Conservation (phyloP, 371 early-diverging fungal genomes). For the Massospora cicadina region DNA sequence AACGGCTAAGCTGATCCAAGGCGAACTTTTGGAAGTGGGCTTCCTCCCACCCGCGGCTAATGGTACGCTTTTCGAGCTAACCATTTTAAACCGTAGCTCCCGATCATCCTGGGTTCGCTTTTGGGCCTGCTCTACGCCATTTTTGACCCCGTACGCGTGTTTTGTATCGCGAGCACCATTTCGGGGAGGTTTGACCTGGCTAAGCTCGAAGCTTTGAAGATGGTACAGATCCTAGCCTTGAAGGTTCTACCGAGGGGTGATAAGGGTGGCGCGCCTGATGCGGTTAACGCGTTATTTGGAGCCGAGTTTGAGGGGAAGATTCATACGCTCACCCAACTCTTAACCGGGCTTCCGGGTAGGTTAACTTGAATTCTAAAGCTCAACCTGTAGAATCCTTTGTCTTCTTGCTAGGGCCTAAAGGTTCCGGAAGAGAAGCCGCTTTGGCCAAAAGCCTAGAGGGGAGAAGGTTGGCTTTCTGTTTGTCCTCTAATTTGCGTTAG, state of each 20-base stretch:
- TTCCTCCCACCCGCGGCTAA: neutral
- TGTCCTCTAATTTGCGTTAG: neutral
- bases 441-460: neutral
- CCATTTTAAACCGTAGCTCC: neutral
- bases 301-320: neutral
- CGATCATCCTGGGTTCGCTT: neutral
- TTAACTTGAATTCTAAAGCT: neutral
- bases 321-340: neutral
- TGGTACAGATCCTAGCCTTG: neutral
- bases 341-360: neutral
- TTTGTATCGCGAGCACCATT: neutral
- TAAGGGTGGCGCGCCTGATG: neutral
- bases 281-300: neutral
- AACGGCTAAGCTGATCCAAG: neutral
- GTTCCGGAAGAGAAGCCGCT: slow-evolving; percentile 1
- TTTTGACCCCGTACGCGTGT: neutral
- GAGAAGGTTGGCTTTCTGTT: neutral
- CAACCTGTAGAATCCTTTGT: neutral
- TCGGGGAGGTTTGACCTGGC: slow-evolving; percentile 1
- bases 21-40: neutral
- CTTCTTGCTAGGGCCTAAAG: neutral
- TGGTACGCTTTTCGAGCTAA: neutral
- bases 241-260: neutral
- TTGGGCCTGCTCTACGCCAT: slow-evolving; percentile 1
- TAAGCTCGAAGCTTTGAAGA: neutral